These are phyloP conservation scores for Ustilago curta DNA, from an alignment of 1,284 basidiomycete species.

Conservation along the genomic window DNA sequence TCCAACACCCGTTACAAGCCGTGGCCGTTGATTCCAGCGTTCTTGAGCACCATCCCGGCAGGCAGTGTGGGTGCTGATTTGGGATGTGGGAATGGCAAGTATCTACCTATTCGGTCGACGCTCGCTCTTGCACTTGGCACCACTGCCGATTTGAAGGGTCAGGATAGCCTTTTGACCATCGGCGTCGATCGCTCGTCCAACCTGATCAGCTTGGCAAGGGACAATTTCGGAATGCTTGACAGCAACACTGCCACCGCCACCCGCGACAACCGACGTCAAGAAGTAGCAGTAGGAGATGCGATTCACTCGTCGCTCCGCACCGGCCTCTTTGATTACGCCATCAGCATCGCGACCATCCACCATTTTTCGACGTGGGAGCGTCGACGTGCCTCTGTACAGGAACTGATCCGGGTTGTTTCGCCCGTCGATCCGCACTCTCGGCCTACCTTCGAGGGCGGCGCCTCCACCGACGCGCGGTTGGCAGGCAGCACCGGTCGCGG, in stretches of 20 bases:
- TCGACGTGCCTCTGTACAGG: constrained; percentile 55
- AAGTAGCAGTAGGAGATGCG: constrained; percentile 66
- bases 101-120: constrained; percentile 73
- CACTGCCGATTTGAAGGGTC: background rate
- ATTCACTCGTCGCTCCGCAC: constrained; percentile 53
- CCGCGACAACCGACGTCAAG: constrained; percentile 33
- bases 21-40: constrained; percentile 90
- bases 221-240: constrained; percentile 45
- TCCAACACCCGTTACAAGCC: constrained; percentile 96
- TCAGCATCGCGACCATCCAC: constrained; percentile 68
- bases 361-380: constrained; percentile 65
- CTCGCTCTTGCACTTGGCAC: constrained; percentile 13
- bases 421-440: constrained; percentile 11
- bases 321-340: constrained; percentile 61
- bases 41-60: constrained; percentile 79
- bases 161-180: constrained; percentile 51
- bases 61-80: constrained; percentile 91
- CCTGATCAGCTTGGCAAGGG: constrained; percentile 53
- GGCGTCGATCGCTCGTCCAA: constrained; percentile 81
- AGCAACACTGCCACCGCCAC: background rate
- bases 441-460: background rate
- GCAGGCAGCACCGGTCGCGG: constrained; percentile 72
- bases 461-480: constrained; percentile 17
- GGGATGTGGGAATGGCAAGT: constrained; percentile 98
- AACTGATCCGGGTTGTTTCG: constrained; percentile 55